phyloP scores from a whole-genome alignment of 805 yeast species.

The Zygosaccharomyces bisporus region DNA sequence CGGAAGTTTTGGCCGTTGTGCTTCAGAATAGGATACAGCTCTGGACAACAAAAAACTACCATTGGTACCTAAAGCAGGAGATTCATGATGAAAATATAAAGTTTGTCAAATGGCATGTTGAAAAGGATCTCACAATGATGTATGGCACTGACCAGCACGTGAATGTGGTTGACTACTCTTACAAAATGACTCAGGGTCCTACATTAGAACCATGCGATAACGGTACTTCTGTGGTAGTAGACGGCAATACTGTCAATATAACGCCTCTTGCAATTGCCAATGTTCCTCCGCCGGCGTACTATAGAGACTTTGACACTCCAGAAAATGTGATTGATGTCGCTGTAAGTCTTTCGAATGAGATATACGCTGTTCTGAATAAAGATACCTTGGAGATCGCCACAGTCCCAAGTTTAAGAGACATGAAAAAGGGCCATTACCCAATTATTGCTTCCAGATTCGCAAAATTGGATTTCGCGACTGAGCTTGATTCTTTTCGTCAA shows the following conservation, averaged over 20 bases:
- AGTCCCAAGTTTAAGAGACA: conserved; percentile 40
- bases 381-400: conserved; percentile 45
- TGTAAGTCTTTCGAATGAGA: conserved; percentile 54
- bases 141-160: conserved; percentile 52
- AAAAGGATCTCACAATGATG: conserved; percentile 73
- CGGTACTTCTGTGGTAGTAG: conserved; percentile 79
- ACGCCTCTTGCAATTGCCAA: conserved; percentile 84
- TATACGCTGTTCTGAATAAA: conserved; percentile 55
- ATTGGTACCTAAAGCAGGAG: conserved; percentile 92
- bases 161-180: conserved; percentile 64
- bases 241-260: conserved; percentile 63
- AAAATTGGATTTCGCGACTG: conserved; percentile 37
- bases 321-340: conserved; percentile 62
- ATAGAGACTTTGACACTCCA: conserved; percentile 56
- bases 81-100: conserved; percentile 38
- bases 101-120: conserved; percentile 80
- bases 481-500: conserved; percentile 55
- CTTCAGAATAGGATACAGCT: conserved; percentile 63
- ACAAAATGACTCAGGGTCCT: conserved; percentile 64
- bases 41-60: conserved; percentile 90
- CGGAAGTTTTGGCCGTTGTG: conserved; percentile 73
- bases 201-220: conserved; percentile 61
- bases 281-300: conserved; percentile 92
- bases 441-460: conserved; percentile 35
- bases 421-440: conserved; percentile 50